Conservation (phyloP, 257 asterid genomes). For the Cinchona pubescens region DNA sequence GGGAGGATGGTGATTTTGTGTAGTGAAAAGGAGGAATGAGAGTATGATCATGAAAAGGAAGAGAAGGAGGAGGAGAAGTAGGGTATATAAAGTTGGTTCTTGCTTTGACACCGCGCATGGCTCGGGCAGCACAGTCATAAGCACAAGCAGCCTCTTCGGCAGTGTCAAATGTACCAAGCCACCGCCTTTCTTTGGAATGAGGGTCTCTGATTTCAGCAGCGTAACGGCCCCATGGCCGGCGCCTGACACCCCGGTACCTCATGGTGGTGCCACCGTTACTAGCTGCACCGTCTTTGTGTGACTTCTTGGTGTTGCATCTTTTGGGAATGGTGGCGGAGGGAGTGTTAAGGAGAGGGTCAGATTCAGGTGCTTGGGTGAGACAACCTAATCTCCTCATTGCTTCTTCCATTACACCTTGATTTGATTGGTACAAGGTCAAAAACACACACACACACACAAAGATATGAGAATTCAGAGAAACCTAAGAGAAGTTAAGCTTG, state of each 20-base stretch:
- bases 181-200: constrained; percentile 72
- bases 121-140: constrained; percentile 87
- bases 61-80: constrained; percentile 24
- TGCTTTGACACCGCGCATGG: constrained; percentile 89
- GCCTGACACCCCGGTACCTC: constrained; percentile 86
- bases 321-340: constrained; percentile 35
- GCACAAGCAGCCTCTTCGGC: constrained; percentile 97
- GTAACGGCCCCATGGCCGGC: constrained; percentile 97
- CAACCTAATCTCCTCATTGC: constrained; percentile 66
- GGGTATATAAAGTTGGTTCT: constrained; percentile 85
- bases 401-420: constrained; percentile 75
- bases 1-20: constrained; percentile 38
- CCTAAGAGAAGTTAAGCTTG: too few species aligned
- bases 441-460: too few species aligned
- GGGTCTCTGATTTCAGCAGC: constrained; percentile 97
- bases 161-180: constrained; percentile 92
- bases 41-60: constrained; percentile 20
- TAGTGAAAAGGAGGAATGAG: constrained; percentile 36
- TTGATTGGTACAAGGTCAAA: background rate
- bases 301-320: constrained; percentile 44
- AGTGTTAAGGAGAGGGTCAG: constrained; percentile 25
- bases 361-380: constrained; percentile 20
- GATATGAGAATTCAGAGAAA: constrained; percentile 9
- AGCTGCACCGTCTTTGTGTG: constrained; percentile 42
- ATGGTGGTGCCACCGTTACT: constrained; percentile 27